Percentiles rank a stretch among this genome's conserved stretches.
Evolutionary conservation across 495 filamentous ascomycete genomes (phyloP).

Genomic region (Mycothermus thermophilus): DNA sequence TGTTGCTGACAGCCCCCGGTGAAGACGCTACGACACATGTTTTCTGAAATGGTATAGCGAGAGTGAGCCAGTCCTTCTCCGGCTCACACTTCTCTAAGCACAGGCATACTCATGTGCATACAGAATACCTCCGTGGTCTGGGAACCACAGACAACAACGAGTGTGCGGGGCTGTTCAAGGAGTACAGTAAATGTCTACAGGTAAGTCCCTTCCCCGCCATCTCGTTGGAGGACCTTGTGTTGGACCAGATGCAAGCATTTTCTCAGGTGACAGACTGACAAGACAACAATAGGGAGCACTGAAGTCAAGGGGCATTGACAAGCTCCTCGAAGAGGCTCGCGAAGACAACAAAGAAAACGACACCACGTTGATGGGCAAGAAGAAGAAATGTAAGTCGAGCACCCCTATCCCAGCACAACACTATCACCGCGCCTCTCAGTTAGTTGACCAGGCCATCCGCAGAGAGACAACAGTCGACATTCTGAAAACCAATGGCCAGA

Average conservation of each 20-base stretch:
- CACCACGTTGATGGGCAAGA: conserved; percentile 49
- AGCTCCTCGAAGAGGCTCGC: conserved; percentile 71
- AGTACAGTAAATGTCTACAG: conserved; percentile 69
- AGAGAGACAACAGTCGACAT: too few species aligned
- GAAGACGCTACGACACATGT: conserved; percentile 76
- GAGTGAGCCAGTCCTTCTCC: too few species aligned
- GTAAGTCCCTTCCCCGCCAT: too few species aligned
- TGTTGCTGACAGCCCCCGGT: neutral
- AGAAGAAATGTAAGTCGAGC: conserved; percentile 25
- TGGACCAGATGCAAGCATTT: too few species aligned
- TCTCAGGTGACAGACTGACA: too few species aligned
- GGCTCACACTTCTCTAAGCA: too few species aligned
- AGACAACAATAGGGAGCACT: conserved; percentile 49
- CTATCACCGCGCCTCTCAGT: too few species aligned
- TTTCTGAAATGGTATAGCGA: conserved; percentile 96
- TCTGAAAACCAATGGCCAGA: too few species aligned
- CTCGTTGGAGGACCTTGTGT: too few species aligned
- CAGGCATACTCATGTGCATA: conserved; percentile 6
- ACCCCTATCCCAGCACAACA: too few species aligned
- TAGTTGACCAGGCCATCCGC: too few species aligned
- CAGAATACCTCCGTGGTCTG: conserved; percentile 76
- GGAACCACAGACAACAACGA: conserved; percentile 58
- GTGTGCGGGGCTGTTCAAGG: conserved; percentile 67
- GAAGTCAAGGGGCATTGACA: conserved; percentile 73
- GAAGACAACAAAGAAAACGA: conserved; percentile 74